Conservation (phyloP, 768 basidiomycete species). For the Mycena capillaripes region DNA sequence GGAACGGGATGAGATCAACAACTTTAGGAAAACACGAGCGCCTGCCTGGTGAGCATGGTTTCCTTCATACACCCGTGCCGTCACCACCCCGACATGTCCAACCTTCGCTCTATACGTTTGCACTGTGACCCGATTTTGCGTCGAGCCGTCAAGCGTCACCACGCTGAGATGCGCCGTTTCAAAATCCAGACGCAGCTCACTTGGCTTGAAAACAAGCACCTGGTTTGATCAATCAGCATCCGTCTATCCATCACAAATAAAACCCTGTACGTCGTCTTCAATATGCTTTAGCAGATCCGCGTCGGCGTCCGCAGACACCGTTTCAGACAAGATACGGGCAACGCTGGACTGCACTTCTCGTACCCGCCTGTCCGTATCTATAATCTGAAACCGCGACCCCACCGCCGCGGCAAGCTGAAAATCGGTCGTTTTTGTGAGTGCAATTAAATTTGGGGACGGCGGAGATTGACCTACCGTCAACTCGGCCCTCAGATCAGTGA, state of each 20-base stretch:
- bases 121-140: background rate
- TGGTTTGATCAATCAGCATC: background rate
- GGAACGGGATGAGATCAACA: background rate
- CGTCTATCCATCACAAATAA: background rate
- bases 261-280: conserved; percentile 6
- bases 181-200: conserved; percentile 10
- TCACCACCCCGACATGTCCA: background rate
- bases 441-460: background rate
- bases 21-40: background rate
- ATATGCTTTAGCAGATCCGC: background rate
- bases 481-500: conserved; percentile 8
- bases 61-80: conserved; percentile 8
- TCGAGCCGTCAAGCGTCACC: background rate
- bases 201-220: conserved; percentile 15
- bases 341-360: background rate
- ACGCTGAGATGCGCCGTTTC: background rate
- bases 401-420: conserved; percentile 13
- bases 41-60: background rate
- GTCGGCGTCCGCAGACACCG: background rate
- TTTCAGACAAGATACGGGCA: background rate
- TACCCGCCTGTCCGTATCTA: background rate
- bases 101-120: background rate
- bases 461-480: conserved; percentile 7
- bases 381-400: conserved; percentile 11
- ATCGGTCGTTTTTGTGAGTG: background rate